These are phyloP conservation scores for Cryptococcus sp. DNA, from an alignment of 1,284 basidiomycete species.

Conservation along the genomic window DNA sequence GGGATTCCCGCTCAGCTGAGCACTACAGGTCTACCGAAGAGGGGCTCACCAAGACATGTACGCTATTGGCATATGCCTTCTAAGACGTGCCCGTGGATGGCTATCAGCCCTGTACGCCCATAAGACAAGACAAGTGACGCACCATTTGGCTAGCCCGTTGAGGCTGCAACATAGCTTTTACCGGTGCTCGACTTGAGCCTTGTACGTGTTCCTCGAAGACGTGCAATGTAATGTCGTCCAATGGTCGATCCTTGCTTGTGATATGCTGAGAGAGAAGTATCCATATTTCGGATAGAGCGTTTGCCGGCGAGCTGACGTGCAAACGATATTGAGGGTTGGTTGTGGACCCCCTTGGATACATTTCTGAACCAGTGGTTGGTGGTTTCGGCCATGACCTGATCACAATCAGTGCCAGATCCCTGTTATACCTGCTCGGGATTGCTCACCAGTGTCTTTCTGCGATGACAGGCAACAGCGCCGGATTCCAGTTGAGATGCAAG, in stretches of 20 bases:
- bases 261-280: constrained; percentile 78
- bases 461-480: constrained; percentile 60
- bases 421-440: background rate
- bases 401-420: background rate
- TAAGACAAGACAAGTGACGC: background rate
- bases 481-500: constrained; percentile 87
- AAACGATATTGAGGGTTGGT: constrained; percentile 32
- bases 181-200: background rate
- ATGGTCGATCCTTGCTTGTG: constrained; percentile 59
- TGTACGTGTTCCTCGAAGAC: constrained; percentile 50
- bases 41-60: constrained; percentile 65
- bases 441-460: constrained; percentile 69
- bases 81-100: constrained; percentile 3
- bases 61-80: constrained; percentile 68
- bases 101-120: background rate
- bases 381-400: constrained; percentile 61
- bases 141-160: constrained; percentile 12
- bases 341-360: too few relatives aligned
- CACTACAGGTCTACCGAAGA: background rate
- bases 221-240: constrained; percentile 72
- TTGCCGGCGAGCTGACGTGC: constrained; percentile 12
- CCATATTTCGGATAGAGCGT: constrained; percentile 62
- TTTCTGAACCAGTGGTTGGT: background rate
- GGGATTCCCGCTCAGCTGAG: background rate
- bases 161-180: constrained; percentile 8